Base-by-base conservation (phyloP, 192 early-diverging fungal genomes). In the Coemansia sp. region DNA sequence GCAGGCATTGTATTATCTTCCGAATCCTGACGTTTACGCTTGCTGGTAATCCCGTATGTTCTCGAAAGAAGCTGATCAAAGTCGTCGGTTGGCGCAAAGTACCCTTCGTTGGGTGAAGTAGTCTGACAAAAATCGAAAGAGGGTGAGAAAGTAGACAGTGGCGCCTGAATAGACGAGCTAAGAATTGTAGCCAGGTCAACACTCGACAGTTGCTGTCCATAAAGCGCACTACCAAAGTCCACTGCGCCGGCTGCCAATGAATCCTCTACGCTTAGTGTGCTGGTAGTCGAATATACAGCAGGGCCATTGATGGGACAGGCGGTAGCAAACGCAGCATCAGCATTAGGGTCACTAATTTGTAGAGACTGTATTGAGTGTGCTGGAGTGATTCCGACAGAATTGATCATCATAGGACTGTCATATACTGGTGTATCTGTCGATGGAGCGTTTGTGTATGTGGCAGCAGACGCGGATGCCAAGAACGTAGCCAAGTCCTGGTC, bases 401-500 rank as follows among this genome's bases (percentile, higher is more conserved):
- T 66, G 54, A 69, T 23, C 18, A 67, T 26, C 49, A 73, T 51
- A 27, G 76, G 76, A 50, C 63, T 73, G 10, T 68, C 54, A 38
- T 44, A n/a, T 53, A 21, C 32, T 53, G 22, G 62, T 41, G 54
- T 0, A 16, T 23, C 28, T n/a, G 58, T 14, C 0, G 54, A 9
- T 14, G 54, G 48, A 0, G 38, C 41, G 23, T 62, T 51, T 10
- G 62, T 10, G 34, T 69, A 69, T n/a, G 61, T 50, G 1, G 57
- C 48, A 2, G 72, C 30, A 10, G 38, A 44, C 23, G 72, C 60
- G 3, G 70, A 72, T 0, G 64, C 68, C 2, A 80, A 51, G 47
- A 80, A 62, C 3, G 71, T 64, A 14, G 67, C 71, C 56, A 80
- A 71, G 25, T 62, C 65, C 58, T 73, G 76, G 21, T 63, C 59